Evolutionary conservation across 1,284 basidiomycete genomes (phyloP), one percentile per base, ranked within the genome.

Genomic region (Malassezia furfur): DNA sequence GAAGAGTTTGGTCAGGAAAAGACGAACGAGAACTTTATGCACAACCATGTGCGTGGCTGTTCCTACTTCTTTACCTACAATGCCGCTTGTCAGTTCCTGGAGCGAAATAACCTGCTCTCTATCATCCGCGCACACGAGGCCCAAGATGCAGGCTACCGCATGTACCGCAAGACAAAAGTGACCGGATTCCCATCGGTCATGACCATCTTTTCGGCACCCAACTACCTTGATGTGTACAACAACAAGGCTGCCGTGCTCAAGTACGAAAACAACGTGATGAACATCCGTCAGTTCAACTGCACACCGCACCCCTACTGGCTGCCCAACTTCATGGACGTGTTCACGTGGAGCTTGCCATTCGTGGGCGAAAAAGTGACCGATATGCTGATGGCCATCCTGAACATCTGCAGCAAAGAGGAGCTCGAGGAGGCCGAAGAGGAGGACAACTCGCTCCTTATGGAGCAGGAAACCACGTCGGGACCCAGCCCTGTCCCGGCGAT

Each of bases 301-400:
- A 91, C 87, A 5, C 90, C 90, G 14, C 90, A 94, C 75, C 90
- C 90, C 4, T 94, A 94, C 76, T 91, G 87, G 88, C 78, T 99
- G 38, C 93, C 93, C 2, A 98, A 96, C 78, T 96, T 96, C 68
- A 96, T 96, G 87, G 90, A 98, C 74, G 93, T 88, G 36, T 98
- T 99, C 76, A 96, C 93, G 1, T 98, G 94, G 94, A 90, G 87
- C 80, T 78, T 98, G 64, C 94, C 93, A 0, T 99, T 98, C 73
- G 94, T 99, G 2, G 93, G 90, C 57, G 91, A 94, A 76, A 94
- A 94, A 79, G 87, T 91, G 76, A 88, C 87, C 63, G 94, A 98
- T 74, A 96, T 94, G 91, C 79, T 94, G 59, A 88, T 93, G 50
- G 87, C 89, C 1, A 89, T 94, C 58, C 80, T 94, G 45, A 93